Percentiles rank a stretch among this genome's conserved stretches.
Conservation (phyloP, 2,329 filamentous ascomycete genomes). For the Trichophyton mentagrophytes region DNA sequence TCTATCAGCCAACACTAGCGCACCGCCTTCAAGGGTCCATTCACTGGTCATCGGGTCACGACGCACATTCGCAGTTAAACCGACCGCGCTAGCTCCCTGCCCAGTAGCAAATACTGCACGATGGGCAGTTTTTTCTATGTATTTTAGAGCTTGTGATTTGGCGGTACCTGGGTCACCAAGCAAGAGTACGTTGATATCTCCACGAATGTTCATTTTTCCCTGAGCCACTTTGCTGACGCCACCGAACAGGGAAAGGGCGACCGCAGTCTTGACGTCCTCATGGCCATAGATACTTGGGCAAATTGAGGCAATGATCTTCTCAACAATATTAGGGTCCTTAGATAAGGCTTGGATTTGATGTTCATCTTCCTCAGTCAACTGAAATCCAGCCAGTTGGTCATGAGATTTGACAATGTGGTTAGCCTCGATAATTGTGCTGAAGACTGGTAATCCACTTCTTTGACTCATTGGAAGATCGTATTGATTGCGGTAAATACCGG, state of each 20-base stretch:
- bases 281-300: slow-evolving; percentile 97
- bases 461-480: slow-evolving; percentile 97
- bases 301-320: slow-evolving; percentile 85
- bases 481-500: slow-evolving; percentile 94
- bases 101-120: slow-evolving; percentile 94
- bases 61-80: slow-evolving; percentile 91
- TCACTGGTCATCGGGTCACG: slow-evolving; percentile 90
- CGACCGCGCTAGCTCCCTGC: slow-evolving; percentile 91
- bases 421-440: slow-evolving; percentile 92
- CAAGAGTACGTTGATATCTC: slow-evolving; percentile 94
- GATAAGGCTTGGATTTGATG: slow-evolving; percentile 77
- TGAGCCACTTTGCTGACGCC: slow-evolving; percentile 86
- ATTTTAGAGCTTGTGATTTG: slow-evolving; percentile 95
- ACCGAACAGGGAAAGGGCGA: slow-evolving; percentile 86
- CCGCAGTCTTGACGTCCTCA: slow-evolving; percentile 90
- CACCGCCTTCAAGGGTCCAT: slow-evolving; percentile 94
- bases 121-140: slow-evolving; percentile 93
- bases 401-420: slow-evolving; percentile 96
- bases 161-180: slow-evolving; percentile 95
- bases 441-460: slow-evolving; percentile 96
- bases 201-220: slow-evolving; percentile 79
- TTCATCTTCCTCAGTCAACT: slow-evolving; percentile 89
- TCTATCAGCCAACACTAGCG: slow-evolving; percentile 84
- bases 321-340: slow-evolving; percentile 78
- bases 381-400: slow-evolving; percentile 92